Conservation (phyloP, 2,329 filamentous ascomycete species). For the Stagonosporopsis vannaccii region DNA sequence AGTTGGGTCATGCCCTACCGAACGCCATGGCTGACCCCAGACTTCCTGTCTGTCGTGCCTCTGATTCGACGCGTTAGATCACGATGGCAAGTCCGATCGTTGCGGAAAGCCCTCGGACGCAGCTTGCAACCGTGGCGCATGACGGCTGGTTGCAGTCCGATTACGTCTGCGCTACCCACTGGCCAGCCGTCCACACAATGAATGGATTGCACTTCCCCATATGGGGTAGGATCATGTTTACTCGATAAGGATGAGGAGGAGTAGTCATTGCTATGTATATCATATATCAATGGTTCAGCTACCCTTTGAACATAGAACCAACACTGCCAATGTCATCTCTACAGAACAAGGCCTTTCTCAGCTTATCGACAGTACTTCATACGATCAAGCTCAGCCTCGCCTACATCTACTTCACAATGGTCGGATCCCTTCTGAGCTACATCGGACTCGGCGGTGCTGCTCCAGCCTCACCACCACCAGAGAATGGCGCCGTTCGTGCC, state of each 20-base stretch:
- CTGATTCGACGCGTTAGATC: slow-evolving; percentile 27
- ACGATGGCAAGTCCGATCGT: slow-evolving; percentile 31
- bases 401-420: slow-evolving; percentile 28
- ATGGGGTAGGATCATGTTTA: slow-evolving; percentile 31
- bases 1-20: slow-evolving; percentile 19
- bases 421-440: slow-evolving; percentile 37
- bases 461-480: slow-evolving; percentile 20
- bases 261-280: slow-evolving; percentile 14
- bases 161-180: slow-evolving; percentile 38
- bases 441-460: slow-evolving; percentile 34
- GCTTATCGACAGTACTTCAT: slow-evolving; percentile 16
- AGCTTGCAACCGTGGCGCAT: slow-evolving; percentile 29
- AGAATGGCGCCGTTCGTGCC: slow-evolving; percentile 48
- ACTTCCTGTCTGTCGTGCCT: slow-evolving; percentile 12
- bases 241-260: slow-evolving; percentile 37
- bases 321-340: slow-evolving; percentile 17
- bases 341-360: slow-evolving; percentile 17
- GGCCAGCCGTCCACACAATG: slow-evolving; percentile 24
- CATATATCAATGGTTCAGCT: slow-evolving; percentile 32
- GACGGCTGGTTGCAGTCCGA: slow-evolving; percentile 27
- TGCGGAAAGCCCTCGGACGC: slow-evolving; percentile 15
- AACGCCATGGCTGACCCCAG: slow-evolving; percentile 17
- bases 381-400: slow-evolving; percentile 8
- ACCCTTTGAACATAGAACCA: not conserved
- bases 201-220: slow-evolving; percentile 42